Evolutionary conservation across 2,329 filamentous ascomycete genomes (phyloP).

Genomic region (Fusarium sp.): DNA sequence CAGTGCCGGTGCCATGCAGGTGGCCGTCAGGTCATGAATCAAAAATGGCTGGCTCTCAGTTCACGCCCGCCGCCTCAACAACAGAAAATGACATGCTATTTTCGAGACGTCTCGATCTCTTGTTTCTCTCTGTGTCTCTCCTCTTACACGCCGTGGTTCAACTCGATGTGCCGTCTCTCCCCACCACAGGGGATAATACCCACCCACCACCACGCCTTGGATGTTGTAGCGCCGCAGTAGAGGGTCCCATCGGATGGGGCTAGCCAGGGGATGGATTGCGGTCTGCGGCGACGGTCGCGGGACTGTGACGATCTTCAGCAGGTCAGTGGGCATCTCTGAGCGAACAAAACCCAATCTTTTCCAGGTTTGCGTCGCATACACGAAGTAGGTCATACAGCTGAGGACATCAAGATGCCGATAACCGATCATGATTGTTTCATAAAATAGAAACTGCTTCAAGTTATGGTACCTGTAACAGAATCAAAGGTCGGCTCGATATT

Average conservation of each 20-base stretch:
- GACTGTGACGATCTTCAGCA: not conserved
- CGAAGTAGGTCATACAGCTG: not conserved
- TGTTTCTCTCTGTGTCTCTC: not conserved
- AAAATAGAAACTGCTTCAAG: not conserved
- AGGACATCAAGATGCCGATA: not conserved
- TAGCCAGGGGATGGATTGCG: not conserved
- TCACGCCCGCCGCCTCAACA: slow-evolving; percentile 6
- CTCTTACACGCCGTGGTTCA: slow-evolving; percentile 1
- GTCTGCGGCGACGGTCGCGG: not conserved
- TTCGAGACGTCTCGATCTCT: not conserved
- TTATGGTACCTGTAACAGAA: not conserved
- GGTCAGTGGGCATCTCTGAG: not conserved
- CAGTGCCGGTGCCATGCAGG: slow-evolving; percentile 26
- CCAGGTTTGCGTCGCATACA: not conserved
- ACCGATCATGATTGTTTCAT: not conserved
- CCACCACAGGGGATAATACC: not conserved
- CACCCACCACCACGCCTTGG: not conserved
- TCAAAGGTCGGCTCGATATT: not conserved
- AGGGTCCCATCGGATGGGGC: not conserved
- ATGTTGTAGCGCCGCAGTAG: not conserved
- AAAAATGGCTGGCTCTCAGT: slow-evolving; percentile 2
- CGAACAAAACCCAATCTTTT: not conserved
- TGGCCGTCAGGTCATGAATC: slow-evolving; percentile 9
- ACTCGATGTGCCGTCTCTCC: not conserved
- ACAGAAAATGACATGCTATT: not conserved